Base-by-base conservation (phyloP, 768 basidiomycete genomes). In the Dioszegia crocea region DNA sequence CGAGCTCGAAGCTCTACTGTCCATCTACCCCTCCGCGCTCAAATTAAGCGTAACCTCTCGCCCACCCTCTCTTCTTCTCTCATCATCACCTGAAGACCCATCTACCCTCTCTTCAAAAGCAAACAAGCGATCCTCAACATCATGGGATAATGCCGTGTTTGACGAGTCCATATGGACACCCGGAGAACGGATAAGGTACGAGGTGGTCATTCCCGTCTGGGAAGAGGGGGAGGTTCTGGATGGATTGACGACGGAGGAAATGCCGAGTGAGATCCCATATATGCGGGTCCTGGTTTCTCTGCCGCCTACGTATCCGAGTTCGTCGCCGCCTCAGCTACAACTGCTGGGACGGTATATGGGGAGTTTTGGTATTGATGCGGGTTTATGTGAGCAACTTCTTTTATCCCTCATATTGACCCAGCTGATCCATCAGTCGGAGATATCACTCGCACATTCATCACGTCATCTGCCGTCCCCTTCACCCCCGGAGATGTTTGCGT, bases 261-360 rank as follows among this genome's bases (percentile, higher is more conserved):
- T 63, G 45, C 62, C 61, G 19, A 59, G 54, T 2, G 57, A 62
- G 26, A 46, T 65, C 19, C 66, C 70, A 21, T 47, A 21, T 12
- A 69, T 74, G 64, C 48, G 73, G 36, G 45, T 74, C 8, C 30
- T 74, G 30, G 70, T 74, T 39, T 72, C 70, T 53, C 60, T 79
- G n/a, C 75, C 76, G 16, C 74, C 77, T 6, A 64, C 56, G 3
- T 79, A 79, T 55, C 78, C 78, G 0, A 62, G 66, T 29, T 61
- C 69, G 0, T 55, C 61, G 31, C 71, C 76, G 9, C 78, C 77
- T 1, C 75, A 76, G 49, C 60, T 79, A 10, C 78, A 79, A 59
- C 56, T 79, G 11, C 59, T 77, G 10, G 73, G 72, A 9, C 64
- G 73, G 48, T 79, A 77, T 60, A 58, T 78, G 21, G 78, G 78